A percentile compares a stretch with the other conserved stretches of the same genome.
phyloP scores from a whole-genome alignment of 805 yeast species.

The Metschnikowia cerradonensis region DNA sequence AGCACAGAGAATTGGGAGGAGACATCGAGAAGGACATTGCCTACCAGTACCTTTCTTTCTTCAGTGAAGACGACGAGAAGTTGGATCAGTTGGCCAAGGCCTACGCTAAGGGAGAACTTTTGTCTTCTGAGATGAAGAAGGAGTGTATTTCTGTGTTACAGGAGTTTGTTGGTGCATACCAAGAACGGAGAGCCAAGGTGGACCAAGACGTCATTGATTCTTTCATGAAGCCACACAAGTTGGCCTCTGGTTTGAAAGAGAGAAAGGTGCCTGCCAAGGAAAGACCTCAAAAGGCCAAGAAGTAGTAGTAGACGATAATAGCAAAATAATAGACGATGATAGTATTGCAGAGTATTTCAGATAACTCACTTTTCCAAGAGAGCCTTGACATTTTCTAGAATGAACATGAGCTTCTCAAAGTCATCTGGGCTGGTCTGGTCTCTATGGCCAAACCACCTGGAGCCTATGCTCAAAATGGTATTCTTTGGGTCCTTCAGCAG shows the following conservation, averaged over 20 bases:
- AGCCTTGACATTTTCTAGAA: slow-evolving; percentile 28
- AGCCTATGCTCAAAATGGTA: slow-evolving; percentile 43
- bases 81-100: slow-evolving; percentile 56
- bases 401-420: slow-evolving; percentile 44
- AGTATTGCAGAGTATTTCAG: too few relatives aligned
- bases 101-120: slow-evolving; percentile 74
- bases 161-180: slow-evolving; percentile 76
- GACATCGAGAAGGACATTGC: slow-evolving; percentile 95
- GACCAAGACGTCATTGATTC: slow-evolving; percentile 56
- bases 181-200: slow-evolving; percentile 66
- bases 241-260: slow-evolving; percentile 69
- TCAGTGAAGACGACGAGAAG: slow-evolving; percentile 82
- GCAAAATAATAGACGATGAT: neutral
- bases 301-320: slow-evolving; percentile 7
- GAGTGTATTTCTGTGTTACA: slow-evolving; percentile 77
- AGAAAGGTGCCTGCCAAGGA: slow-evolving; percentile 68
- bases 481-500: slow-evolving; percentile 31
- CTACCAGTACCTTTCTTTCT: slow-evolving; percentile 86
- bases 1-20: slow-evolving; percentile 88
- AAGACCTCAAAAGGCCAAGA: slow-evolving; percentile 42
- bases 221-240: slow-evolving; percentile 83
- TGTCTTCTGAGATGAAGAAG: slow-evolving; percentile 92
- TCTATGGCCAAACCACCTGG: slow-evolving; percentile 43
- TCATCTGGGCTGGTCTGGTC: slow-evolving; percentile 29
- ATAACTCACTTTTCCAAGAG: neutral